These are phyloP conservation scores for Pseudopithomyces chartarum DNA, from an alignment of 2,329 filamentous ascomycete genomes.

Conservation along the genomic window DNA sequence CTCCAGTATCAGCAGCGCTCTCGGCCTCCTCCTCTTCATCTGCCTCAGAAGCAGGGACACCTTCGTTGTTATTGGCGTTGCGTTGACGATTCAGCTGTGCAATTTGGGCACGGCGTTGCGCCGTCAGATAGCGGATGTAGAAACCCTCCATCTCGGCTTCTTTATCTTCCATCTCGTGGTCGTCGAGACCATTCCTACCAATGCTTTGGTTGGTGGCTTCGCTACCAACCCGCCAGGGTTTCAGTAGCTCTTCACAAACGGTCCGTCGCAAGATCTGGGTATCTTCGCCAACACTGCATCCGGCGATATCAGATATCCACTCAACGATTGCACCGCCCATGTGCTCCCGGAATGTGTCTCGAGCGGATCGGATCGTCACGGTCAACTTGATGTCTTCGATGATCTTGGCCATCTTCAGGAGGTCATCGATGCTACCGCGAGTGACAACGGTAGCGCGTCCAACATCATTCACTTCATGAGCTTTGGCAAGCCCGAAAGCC, in stretches of 20 bases:
- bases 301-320: slow-evolving; percentile 92
- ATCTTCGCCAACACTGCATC: slow-evolving; percentile 83
- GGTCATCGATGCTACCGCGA: slow-evolving; percentile 69
- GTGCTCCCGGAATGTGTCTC: slow-evolving; percentile 95
- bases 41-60: slow-evolving; percentile 47
- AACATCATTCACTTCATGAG: slow-evolving; percentile 86
- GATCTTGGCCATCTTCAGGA: slow-evolving; percentile 79
- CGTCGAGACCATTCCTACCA: slow-evolving; percentile 78
- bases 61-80: slow-evolving; percentile 54
- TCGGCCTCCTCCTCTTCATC: slow-evolving; percentile 56
- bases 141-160: slow-evolving; percentile 43
- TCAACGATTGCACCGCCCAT: slow-evolving; percentile 99
- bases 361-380: slow-evolving; percentile 87
- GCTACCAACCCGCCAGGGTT: slow-evolving; percentile 85
- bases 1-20: slow-evolving; percentile 40
- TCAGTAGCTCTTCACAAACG: slow-evolving; percentile 90
- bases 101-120: slow-evolving; percentile 33
- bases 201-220: slow-evolving; percentile 78
- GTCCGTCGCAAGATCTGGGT: slow-evolving; percentile 76
- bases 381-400: slow-evolving; percentile 97
- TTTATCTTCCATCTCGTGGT: slow-evolving; percentile 71
- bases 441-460: slow-evolving; percentile 86
- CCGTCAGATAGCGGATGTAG: slow-evolving; percentile 30
- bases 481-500: slow-evolving; percentile 72
- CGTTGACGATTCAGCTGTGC: slow-evolving; percentile 30